Evolutionary conservation across 140 eudicot genomes (phyloP), one percentile per base, ranked within the genome.

Genomic region (Flaveria floridana): DNA sequence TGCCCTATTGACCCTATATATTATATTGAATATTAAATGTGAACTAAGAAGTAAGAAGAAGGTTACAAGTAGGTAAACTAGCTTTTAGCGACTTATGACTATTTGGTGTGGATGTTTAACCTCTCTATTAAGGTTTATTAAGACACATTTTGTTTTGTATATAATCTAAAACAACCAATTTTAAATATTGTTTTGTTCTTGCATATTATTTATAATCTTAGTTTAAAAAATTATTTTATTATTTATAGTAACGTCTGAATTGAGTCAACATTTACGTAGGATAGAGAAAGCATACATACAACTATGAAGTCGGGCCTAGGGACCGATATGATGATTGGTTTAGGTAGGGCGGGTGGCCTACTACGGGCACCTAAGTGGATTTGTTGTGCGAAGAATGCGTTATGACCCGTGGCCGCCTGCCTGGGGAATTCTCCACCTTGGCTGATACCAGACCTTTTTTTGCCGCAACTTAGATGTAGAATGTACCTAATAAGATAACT

Each of bases 21-120:
- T 5, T 52, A 15, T 5, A 34, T 52, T 1, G 58, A 52, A 52
- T 52, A 52, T 52, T 52, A 4, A 0, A n/a, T 5, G 18, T 15
- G 16, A 51, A 51, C 7, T 51, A 52, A 5, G 34, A 72, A 53
- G 52, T 34, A 34, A 34, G 41, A 4, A 34, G 41, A 34, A 34
- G 41, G 66, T 56, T 55, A 7, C 41, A 3, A 57, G 77, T 34
- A 39, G 77, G 44, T 72, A 72, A 72, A 37, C n/a, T 20, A 55
- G 72, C 5, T 48, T 26, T 18, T 30, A 30, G 44, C 6, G 51
- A 34, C 65, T 34, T 7, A 47, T 64, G 73, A 37, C 65, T 64
- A 12, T 28, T 75, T 64, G 72, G 79, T 75, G 79, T 14, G 64
- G 72, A 64, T 50, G 79, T 75, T 75, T 47, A 65, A 75, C 79